Conservation (phyloP, 2,329 filamentous ascomycete species). For the Pseudopyrenochaeta lycopersici region DNA sequence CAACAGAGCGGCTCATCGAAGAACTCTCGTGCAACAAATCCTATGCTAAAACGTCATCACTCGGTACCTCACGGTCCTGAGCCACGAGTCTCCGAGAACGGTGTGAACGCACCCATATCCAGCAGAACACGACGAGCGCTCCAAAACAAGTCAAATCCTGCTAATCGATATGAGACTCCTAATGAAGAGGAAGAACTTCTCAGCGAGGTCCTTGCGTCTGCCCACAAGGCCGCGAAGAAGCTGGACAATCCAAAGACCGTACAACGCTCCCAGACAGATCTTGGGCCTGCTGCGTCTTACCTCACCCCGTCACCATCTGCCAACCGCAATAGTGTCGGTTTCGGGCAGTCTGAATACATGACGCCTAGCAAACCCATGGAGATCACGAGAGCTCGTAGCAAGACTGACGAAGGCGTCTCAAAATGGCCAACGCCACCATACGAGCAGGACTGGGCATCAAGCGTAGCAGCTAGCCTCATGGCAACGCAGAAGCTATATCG, state of each 20-base stretch:
- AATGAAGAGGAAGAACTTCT: constrained; percentile 96
- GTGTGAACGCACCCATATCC: constrained; percentile 68
- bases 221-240: constrained; percentile 76
- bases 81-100: constrained; percentile 68
- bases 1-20: constrained; percentile 41
- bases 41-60: constrained; percentile 59
- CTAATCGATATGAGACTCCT: constrained; percentile 89
- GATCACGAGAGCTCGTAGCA: constrained; percentile 57
- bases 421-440: constrained; percentile 98
- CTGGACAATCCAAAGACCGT: constrained; percentile 64
- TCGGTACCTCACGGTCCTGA: constrained; percentile 54
- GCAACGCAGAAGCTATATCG: constrained; percentile 49
- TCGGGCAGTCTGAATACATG: constrained; percentile 70
- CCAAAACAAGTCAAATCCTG: constrained; percentile 72
- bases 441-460: constrained; percentile 88
- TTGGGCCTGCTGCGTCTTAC: constrained; percentile 67
- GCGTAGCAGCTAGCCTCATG: constrained; percentile 76
- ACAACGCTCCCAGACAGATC: constrained; percentile 67
- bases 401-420: constrained; percentile 60
- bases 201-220: constrained; percentile 84
- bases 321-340: constrained; percentile 79
- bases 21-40: constrained; percentile 53
- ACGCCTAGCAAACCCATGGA: constrained; percentile 76
- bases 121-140: constrained; percentile 83
- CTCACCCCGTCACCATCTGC: constrained; percentile 82